Evolutionary conservation across 129 eudicot genomes (phyloP).

Genomic region (Gnaphalium uliginosum): DNA sequence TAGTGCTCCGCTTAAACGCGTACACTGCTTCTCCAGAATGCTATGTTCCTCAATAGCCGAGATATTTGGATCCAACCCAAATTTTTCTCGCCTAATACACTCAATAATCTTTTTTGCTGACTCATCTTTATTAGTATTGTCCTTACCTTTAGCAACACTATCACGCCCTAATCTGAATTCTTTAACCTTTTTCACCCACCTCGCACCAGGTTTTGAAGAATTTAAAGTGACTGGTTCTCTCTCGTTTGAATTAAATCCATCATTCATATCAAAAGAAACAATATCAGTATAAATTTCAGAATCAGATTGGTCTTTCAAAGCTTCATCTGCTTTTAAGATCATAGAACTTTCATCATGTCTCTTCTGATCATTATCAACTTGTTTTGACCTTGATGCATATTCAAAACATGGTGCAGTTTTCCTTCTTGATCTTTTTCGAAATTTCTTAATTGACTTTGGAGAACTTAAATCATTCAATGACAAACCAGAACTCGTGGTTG

Average conservation of each 20-base stretch:
- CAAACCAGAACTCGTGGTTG: background rate
- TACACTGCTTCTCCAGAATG: slow-evolving; percentile 84
- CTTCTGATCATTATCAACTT: too few relatives aligned
- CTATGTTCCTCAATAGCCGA: slow-evolving; percentile 44
- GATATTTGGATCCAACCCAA: slow-evolving; percentile 71
- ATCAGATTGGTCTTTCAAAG: slow-evolving; percentile 4
- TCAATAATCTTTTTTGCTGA: slow-evolving; percentile 54
- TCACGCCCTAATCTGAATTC: slow-evolving; percentile 73
- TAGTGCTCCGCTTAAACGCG: slow-evolving; percentile 85
- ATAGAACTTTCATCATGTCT: too few relatives aligned
- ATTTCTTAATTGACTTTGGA: background rate
- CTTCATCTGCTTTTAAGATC: too few relatives aligned
- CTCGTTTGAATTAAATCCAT: slow-evolving; percentile 19
- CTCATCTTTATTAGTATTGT: slow-evolving; percentile 25
- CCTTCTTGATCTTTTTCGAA: slow-evolving; percentile 50
- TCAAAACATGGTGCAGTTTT: slow-evolving; percentile 60
- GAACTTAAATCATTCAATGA: slow-evolving; percentile 13
- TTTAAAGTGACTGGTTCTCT: slow-evolving; percentile 64
- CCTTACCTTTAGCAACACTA: slow-evolving; percentile 41
- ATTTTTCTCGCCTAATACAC: slow-evolving; percentile 83
- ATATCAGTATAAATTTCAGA: slow-evolving; percentile 10
- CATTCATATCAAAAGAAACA: slow-evolving; percentile 37
- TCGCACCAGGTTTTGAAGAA: slow-evolving; percentile 36
- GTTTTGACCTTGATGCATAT: too few relatives aligned
- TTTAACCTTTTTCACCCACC: slow-evolving; percentile 62